A percentile compares a stretch with the other conserved stretches of the same genome.
Conservation (phyloP, 2,329 filamentous ascomycete genomes). For the Fusarium verrucosum region DNA sequence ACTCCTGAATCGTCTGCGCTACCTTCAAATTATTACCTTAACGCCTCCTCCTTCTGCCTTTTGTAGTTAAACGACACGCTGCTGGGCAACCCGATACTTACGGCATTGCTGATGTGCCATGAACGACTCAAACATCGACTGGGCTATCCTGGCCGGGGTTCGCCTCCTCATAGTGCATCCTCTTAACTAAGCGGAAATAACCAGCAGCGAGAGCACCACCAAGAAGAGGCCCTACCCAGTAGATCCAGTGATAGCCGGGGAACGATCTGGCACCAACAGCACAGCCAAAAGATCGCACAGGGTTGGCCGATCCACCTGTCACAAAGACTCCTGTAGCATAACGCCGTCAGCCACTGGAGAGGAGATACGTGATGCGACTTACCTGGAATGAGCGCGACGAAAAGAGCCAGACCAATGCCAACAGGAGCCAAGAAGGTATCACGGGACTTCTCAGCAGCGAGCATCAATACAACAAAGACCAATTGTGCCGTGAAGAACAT, state of each 20-base stretch:
- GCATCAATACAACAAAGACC: conserved; percentile 70
- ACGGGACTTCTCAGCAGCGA: conserved; percentile 74
- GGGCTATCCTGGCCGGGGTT: conserved; percentile 53
- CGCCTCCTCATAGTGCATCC: conserved; percentile 57
- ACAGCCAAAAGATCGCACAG: conserved; percentile 58
- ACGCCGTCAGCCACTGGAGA: conserved; percentile 37
- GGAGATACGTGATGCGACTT: background rate
- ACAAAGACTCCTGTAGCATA: conserved; percentile 34
- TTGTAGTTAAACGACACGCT: background rate
- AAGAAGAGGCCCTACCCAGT: conserved; percentile 60
- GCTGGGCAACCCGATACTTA: background rate
- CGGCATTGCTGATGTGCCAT: background rate
- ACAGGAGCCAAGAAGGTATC: conserved; percentile 74
- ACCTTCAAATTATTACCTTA: too few species aligned
- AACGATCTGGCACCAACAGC: conserved; percentile 52
- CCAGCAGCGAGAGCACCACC: conserved; percentile 56
- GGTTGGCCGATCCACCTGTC: conserved; percentile 56
- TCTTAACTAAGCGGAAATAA: conserved; percentile 59
- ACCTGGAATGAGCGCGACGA: conserved; percentile 59
- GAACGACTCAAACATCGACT: conserved; percentile 6
- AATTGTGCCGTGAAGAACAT: conserved; percentile 69
- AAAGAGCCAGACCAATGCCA: conserved; percentile 73
- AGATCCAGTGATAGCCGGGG: conserved; percentile 58
- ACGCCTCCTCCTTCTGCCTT: too few species aligned
- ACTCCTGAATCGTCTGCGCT: too few species aligned